Base-by-base conservation (phyloP, 2,329 filamentous ascomycete species). In the Trematosphaeria pertusa region DNA sequence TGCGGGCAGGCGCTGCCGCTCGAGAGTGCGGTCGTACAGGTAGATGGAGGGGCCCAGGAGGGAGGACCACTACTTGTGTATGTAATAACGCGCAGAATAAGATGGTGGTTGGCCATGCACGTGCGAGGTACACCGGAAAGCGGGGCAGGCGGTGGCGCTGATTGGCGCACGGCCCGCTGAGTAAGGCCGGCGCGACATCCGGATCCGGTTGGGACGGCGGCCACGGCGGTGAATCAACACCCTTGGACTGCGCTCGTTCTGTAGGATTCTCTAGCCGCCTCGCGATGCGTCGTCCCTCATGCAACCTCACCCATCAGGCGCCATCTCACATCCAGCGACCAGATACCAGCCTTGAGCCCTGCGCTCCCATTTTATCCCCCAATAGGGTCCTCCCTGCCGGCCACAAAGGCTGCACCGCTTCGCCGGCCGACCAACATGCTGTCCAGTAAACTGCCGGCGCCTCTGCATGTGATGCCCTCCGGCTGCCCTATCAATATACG, bases 231-330 rank as follows among this genome's bases (percentile, higher is more conserved):
- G 44, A 52, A 59, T 53, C 42, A 26, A 33, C 43, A 24, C 42
- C 42, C 37, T n/a, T n/a, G n/a, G n/a, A n/a, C n/a, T n/a, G n/a
- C 22, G 18, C 19, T 30, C 24, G 30, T 38, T 54, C 40, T 54
- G 50, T 48, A 56, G 54, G 21, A 26, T 38, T 54, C 40, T 54
- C 51, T 48, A 56, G 54, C 49, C 52, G 56, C 45, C 50, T 41
- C 42, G 46, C 28, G 46, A 46, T 56, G 48, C 44, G 50, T 45
- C 56, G 51, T 43, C 56, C 48, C 31, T 26, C 38, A 46, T 58
- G 52, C 55, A 20, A 46, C 50, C 44, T 18, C 40, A 40, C 51
- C 48, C 54, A 50, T 50, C 44, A 48, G 43, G 44, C 48, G 42
- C 34, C 34, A 46, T 32, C 40, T 31, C 24, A 42, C 34, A 47